phyloP scores from a whole-genome alignment of 1,284 basidiomycete species.

The Golubevia sp. region DNA sequence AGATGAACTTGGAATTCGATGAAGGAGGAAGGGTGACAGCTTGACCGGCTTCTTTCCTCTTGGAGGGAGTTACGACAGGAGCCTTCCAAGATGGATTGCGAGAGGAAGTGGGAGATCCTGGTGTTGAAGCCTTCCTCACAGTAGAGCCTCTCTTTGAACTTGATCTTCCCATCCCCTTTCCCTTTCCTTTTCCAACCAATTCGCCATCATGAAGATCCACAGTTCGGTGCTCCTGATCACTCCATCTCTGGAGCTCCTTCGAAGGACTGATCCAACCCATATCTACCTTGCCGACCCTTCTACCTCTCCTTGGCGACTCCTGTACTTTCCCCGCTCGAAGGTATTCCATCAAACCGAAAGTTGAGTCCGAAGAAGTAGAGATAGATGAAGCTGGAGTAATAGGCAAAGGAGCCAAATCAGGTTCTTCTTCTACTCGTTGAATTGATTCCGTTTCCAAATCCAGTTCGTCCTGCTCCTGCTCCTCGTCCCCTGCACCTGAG shows the following conservation, averaged over 20 bases:
- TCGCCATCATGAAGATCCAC: neutral
- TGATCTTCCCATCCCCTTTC: neutral
- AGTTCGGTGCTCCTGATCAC: neutral
- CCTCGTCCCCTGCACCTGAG: neutral
- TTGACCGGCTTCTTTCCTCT: neutral
- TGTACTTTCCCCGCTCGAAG: neutral
- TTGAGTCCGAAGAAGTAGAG: neutral
- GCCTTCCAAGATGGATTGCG: neutral
- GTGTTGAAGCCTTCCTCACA: neutral
- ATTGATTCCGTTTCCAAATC: neutral
- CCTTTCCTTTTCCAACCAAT: neutral
- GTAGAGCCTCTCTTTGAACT: neutral
- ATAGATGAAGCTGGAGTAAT: neutral
- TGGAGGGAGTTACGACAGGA: neutral
- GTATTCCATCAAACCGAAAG: neutral
- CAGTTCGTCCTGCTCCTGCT: neutral
- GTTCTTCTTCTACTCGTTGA: neutral
- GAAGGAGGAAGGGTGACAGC: neutral
- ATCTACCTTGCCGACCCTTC: slow-evolving; percentile 27
- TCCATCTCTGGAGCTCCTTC: neutral
- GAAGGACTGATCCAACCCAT: slow-evolving; percentile 23
- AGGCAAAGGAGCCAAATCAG: neutral
- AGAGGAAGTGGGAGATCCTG: no score
- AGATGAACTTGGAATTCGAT: neutral
- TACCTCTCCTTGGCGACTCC: slow-evolving; percentile 26